These are phyloP conservation scores for Taphrina wiesneri DNA, from an alignment of 1,139 yeast species.

Conservation along the genomic window DNA sequence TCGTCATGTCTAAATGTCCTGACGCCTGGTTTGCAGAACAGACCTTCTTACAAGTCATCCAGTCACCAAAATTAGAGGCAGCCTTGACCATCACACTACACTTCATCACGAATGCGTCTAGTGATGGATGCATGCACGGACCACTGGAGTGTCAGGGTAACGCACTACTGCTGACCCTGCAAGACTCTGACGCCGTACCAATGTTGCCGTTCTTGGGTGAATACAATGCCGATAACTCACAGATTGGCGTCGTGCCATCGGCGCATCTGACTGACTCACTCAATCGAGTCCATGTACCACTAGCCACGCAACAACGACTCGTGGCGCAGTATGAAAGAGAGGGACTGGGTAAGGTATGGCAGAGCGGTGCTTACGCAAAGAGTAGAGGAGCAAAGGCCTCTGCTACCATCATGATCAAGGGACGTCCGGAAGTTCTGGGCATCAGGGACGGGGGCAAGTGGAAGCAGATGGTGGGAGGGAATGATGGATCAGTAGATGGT, in stretches of 20 bases:
- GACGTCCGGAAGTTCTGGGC: slow-evolving; percentile 9
- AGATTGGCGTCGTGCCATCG: slow-evolving; percentile 18
- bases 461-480: slow-evolving; percentile 10
- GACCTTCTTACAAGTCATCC: background rate
- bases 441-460: slow-evolving; percentile 7
- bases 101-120: slow-evolving; percentile 12
- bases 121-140: slow-evolving; percentile 32
- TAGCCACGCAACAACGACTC: background rate
- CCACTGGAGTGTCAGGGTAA: slow-evolving; percentile 20
- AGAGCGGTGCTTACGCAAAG: slow-evolving; percentile 5
- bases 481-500: slow-evolving; percentile 19
- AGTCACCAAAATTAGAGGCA: background rate
- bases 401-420: slow-evolving; percentile 16
- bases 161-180: slow-evolving; percentile 3
- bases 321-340: background rate
- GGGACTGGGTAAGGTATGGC: slow-evolving; percentile 6
- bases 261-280: background rate
- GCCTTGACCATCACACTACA: background rate
- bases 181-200: background rate
- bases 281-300: background rate
- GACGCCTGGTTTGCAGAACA: slow-evolving; percentile 16
- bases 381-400: slow-evolving; percentile 8
- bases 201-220: background rate
- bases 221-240: background rate
- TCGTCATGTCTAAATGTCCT: slow-evolving; percentile 27